Conservation (phyloP, 2,329 filamentous ascomycete species). For the Aspergillus novofumigatus region DNA sequence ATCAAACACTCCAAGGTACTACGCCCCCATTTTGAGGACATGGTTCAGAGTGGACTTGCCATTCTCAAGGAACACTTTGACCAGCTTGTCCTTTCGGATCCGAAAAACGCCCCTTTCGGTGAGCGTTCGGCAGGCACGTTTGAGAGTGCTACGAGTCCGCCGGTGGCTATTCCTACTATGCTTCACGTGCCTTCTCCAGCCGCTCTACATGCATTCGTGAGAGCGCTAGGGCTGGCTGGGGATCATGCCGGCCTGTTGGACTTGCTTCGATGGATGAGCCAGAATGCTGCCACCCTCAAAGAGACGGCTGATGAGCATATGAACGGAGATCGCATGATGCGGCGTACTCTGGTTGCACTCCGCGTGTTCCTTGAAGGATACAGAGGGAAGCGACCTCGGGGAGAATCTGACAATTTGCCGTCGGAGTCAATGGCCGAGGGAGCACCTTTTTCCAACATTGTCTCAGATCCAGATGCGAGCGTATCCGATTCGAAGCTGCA, state of each 20-base stretch:
- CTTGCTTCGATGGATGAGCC: constrained; percentile 42
- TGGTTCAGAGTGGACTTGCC: constrained; percentile 27
- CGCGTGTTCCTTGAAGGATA: constrained; percentile 39
- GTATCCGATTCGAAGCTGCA: constrained; percentile 26
- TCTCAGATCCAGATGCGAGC: background rate
- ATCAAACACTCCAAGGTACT: constrained; percentile 2
- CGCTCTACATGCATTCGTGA: constrained; percentile 39
- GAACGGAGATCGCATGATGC: constrained; percentile 37
- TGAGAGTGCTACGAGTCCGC: constrained; percentile 7
- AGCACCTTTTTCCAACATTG: background rate
- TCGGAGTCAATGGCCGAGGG: background rate
- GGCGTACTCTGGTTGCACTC: constrained; percentile 37
- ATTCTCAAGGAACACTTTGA: constrained; percentile 36
- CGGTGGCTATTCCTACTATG: constrained; percentile 25
- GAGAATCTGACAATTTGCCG: background rate
- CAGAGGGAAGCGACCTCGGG: constrained; percentile 14
- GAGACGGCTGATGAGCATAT: constrained; percentile 30
- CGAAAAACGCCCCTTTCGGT: constrained; percentile 18
- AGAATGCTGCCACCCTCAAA: constrained; percentile 28
- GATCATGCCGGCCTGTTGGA: constrained; percentile 39
- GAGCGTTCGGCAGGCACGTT: constrained; percentile 15
- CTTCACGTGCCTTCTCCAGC: constrained; percentile 36
- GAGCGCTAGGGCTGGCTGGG: constrained; percentile 37
- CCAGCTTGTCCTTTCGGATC: constrained; percentile 28
- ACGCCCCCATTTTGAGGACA: constrained; percentile 20